Evolutionary conservation across 2,329 filamentous ascomycete genomes (phyloP).

Genomic region (Epichloe sibirici): DNA sequence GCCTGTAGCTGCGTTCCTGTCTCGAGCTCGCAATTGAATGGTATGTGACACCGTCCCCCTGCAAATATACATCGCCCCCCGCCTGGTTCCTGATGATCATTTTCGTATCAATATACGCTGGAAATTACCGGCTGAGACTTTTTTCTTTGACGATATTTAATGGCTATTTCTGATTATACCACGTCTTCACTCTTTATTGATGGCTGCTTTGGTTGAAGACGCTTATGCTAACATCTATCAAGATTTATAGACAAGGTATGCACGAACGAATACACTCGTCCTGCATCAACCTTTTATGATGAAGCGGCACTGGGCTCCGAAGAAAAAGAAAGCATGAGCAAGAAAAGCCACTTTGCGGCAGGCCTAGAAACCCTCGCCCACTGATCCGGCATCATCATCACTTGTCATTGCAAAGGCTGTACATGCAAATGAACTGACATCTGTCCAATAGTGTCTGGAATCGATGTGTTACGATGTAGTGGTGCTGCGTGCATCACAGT

Average conservation of each 20-base stretch:
- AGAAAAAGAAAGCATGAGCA: slow-evolving; percentile 55
- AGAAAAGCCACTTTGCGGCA: slow-evolving; percentile 86
- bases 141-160: slow-evolving; percentile 66
- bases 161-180: slow-evolving; percentile 68
- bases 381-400: slow-evolving; percentile 44
- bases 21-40: not conserved
- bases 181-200: slow-evolving; percentile 5
- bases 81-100: slow-evolving; percentile 43
- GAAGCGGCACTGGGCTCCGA: slow-evolving; percentile 98
- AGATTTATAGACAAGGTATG: slow-evolving; percentile 23
- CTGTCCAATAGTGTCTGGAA: not conserved
- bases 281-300: slow-evolving; percentile 44
- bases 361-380: slow-evolving; percentile 99
- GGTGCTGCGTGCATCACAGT: not conserved
- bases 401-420: not conserved
- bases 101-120: slow-evolving; percentile 61
- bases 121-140: slow-evolving; percentile 91
- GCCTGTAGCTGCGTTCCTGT: not conserved
- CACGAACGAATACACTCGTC: slow-evolving; percentile 8
- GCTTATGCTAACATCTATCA: slow-evolving; percentile 19
- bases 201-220: slow-evolving; percentile 2
- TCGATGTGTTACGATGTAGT: not conserved
- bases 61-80: not conserved
- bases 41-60: not conserved
- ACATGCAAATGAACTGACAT: not conserved